Conservation (phyloP, 1,139 yeast species). For the Candida tetrigidarum region DNA sequence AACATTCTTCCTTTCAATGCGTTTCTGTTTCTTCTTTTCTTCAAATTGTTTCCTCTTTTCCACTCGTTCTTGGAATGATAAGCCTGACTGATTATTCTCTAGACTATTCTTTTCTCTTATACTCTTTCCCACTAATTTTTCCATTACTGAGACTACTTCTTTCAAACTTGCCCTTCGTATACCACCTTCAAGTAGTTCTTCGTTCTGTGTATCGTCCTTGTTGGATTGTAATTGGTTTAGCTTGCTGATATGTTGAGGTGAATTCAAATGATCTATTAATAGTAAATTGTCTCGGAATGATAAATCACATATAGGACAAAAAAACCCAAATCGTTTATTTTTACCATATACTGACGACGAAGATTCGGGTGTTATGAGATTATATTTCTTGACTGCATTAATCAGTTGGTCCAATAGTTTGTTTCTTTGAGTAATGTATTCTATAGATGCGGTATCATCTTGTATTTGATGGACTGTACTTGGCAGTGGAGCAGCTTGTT, state of each 20-base stretch:
- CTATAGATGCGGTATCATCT: slow-evolving; percentile 26
- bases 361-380: slow-evolving; percentile 33
- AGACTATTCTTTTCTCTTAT: slow-evolving; percentile 18
- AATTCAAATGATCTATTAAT: slow-evolving; percentile 81
- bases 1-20: slow-evolving; percentile 28
- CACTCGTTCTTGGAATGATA: slow-evolving; percentile 47
- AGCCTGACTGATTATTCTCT: slow-evolving; percentile 9
- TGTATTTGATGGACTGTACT: slow-evolving; percentile 9
- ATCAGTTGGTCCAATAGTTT: slow-evolving; percentile 36
- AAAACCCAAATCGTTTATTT: slow-evolving; percentile 78
- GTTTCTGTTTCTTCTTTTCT: slow-evolving; percentile 33
- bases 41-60: slow-evolving; percentile 46
- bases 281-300: slow-evolving; percentile 83
- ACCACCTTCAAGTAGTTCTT: slow-evolving; percentile 34
- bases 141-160: slow-evolving; percentile 39
- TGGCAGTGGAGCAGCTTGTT: slow-evolving; percentile 10
- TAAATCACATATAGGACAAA: slow-evolving; percentile 77
- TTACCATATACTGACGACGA: slow-evolving; percentile 17
- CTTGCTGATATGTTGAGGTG: slow-evolving; percentile 57
- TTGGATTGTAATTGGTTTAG: slow-evolving; percentile 20
- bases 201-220: slow-evolving; percentile 35
- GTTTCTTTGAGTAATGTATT: slow-evolving; percentile 34
- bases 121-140: slow-evolving; percentile 31
- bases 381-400: slow-evolving; percentile 38
- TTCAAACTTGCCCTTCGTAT: slow-evolving; percentile 35